Percentiles rank a stretch among this genome's conserved stretches.
Evolutionary conservation across 768 basidiomycete species (phyloP).

Genomic region (Boletus coccyginus): DNA sequence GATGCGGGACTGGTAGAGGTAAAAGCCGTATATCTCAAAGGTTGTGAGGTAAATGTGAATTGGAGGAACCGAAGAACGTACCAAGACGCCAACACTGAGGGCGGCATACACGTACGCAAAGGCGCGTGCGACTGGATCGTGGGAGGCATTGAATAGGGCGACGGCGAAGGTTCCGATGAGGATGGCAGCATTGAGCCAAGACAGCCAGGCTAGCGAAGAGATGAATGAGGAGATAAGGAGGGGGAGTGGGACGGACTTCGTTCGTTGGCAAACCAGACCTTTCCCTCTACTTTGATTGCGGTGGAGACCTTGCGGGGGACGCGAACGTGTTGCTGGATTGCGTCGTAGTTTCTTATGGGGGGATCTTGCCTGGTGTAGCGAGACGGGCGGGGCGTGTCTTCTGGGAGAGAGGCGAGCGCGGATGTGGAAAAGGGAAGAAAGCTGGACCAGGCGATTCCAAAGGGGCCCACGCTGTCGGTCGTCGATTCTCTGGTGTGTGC

Average conservation of each 20-base stretch:
- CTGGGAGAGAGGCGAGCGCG: constrained; percentile 52
- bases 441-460: constrained; percentile 61
- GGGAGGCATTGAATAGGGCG: constrained; percentile 85
- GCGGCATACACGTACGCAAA: constrained; percentile 84
- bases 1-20: constrained; percentile 82
- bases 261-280: constrained; percentile 98
- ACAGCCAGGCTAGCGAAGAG: constrained; percentile 72
- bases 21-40: constrained; percentile 77
- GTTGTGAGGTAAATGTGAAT: background rate
- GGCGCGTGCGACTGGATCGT: constrained; percentile 54
- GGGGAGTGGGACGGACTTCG: constrained; percentile 52
- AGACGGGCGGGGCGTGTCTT: constrained; percentile 32
- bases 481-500: constrained; percentile 14
- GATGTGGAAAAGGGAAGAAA: constrained; percentile 70
- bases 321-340: constrained; percentile 64
- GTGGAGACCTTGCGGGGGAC: constrained; percentile 83
- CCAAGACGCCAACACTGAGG: constrained; percentile 71
- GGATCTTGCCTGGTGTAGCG: constrained; percentile 66
- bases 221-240: constrained; percentile 1
- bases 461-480: constrained; percentile 22
- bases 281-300: constrained; percentile 84
- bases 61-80: constrained; percentile 20
- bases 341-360: constrained; percentile 69
- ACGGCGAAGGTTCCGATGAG: constrained; percentile 82
- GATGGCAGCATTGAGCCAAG: constrained; percentile 85